Base-by-base conservation (phyloP, 148 eudicot species). In the Rhododendron henanense region DNA sequence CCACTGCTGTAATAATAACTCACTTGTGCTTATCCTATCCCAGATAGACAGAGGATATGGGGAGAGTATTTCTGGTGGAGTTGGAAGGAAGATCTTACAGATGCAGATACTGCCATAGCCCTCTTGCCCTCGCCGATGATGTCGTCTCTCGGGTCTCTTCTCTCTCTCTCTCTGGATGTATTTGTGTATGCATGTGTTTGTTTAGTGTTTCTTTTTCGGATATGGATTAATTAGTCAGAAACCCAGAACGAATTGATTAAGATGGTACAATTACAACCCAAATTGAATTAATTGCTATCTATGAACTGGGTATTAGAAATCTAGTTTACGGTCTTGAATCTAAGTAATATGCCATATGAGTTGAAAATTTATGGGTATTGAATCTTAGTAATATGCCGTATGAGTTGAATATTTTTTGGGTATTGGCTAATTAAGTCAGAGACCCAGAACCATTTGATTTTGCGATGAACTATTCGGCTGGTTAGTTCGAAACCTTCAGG, bases 51-150 rank as follows among this genome's bases (percentile, higher is more conserved):
- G 33, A n/a, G 81, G 39, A 33, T 59, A 92, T 92, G 94, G 94
- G 94, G 59, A 87, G 94, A 57, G 87, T 92, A 35, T 92, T 92
- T 61, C 67, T 87, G 80, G 90, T 90, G 79, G 94, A 92, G 45
- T 71, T 92, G 31, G 85, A 92, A 57, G 94, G 94, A 33, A 89
- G 90, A 74, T 69, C 85, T 76, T 92, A 89, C 83, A 90, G 90
- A 87, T 92, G 94, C 90, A 89, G 84, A 81, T 85, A 33, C 81
- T 92, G 94, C 33, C 88, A 87, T 1, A 90, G 51, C 81, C 88
- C 91, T 78, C 83, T 92, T 47, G 92, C 92, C 37, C 90, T 88
- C 18, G 88, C 90, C 45, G 90, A 89, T 57, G 90, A 90, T 75
- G 81, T 92, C 71, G 74, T 89, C 81, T 89, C 90, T 51, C 85